Conservation (phyloP, 768 basidiomycete species). For the Mycena filopes region DNA sequence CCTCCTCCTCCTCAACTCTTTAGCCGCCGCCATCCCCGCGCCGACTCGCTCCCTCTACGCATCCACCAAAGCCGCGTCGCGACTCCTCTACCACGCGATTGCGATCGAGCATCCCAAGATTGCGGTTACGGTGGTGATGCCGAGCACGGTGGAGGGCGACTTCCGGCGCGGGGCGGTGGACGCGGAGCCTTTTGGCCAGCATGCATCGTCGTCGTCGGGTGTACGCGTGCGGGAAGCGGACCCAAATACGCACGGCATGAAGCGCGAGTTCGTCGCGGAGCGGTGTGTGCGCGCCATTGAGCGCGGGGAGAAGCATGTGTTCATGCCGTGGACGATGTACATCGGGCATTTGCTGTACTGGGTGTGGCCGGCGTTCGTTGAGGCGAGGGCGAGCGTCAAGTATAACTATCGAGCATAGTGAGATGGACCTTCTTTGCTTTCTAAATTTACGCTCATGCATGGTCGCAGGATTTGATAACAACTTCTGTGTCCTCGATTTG, state of each 20-base stretch:
- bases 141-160: conserved; percentile 77
- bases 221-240: conserved; percentile 61
- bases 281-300: conserved; percentile 73
- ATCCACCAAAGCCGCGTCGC: conserved; percentile 84
- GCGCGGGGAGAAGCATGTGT: conserved; percentile 62
- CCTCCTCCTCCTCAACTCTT: conserved; percentile 81
- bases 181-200: too few relatives aligned
- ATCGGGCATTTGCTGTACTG: conserved; percentile 70
- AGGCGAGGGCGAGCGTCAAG: conserved; percentile 68
- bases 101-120: conserved; percentile 83
- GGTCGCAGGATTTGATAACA: too few relatives aligned
- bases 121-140: conserved; percentile 69
- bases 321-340: conserved; percentile 62
- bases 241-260: conserved; percentile 68
- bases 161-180: conserved; percentile 52
- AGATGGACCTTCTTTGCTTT: too few relatives aligned
- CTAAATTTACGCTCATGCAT: too few relatives aligned
- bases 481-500: too few relatives aligned
- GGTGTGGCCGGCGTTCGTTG: conserved; percentile 68
- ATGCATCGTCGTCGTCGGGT: too few relatives aligned
- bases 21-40: conserved; percentile 83
- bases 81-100: conserved; percentile 81
- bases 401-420: conserved; percentile 57
- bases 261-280: conserved; percentile 66
- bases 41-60: conserved; percentile 89